These are phyloP conservation scores for Monosporascus sp. DNA, from an alignment of 2,329 filamentous ascomycete genomes.

Conservation along the genomic window DNA sequence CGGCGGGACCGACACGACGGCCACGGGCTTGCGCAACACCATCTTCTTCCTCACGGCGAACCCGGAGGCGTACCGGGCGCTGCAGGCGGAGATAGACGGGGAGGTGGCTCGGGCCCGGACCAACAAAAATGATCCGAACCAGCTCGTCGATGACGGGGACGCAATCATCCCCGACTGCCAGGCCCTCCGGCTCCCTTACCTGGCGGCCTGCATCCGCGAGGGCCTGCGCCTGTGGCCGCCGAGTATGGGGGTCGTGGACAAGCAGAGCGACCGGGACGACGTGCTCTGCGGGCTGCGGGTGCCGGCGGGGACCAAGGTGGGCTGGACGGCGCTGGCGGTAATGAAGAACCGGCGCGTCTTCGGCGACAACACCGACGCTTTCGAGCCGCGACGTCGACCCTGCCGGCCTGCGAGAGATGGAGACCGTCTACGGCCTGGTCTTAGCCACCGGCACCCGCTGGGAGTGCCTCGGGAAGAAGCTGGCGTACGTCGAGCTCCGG, in stretches of 20 bases:
- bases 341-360: conserved; percentile 9
- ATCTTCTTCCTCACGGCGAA: not conserved
- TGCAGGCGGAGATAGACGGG: conserved; percentile 5
- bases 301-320: not conserved
- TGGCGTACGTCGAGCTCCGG: conserved; percentile 9
- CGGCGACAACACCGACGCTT: conserved; percentile 9
- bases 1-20: not conserved
- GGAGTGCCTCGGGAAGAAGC: conserved; percentile 10
- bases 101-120: too few relatives aligned
- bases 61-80: conserved; percentile 6
- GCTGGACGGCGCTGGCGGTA: conserved; percentile 8
- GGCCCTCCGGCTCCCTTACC: conserved; percentile 34
- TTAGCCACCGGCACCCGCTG: conserved; percentile 10
- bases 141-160: too few relatives aligned
- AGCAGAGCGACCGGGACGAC: conserved; percentile 32
- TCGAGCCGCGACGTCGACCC: conserved; percentile 2
- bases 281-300: conserved; percentile 24
- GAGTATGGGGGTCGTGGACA: conserved; percentile 35
- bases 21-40: not conserved
- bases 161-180: conserved; percentile 12
- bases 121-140: too few relatives aligned
- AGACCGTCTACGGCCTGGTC: conserved; percentile 4
- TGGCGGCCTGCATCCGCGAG: conserved; percentile 32
- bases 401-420: conserved; percentile 7
- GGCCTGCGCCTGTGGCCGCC: conserved; percentile 27